Evolutionary conservation across 2,329 filamentous ascomycete genomes (phyloP), one percentile per base, ranked within the genome.

Genomic region (Colletotrichum tabaci): DNA sequence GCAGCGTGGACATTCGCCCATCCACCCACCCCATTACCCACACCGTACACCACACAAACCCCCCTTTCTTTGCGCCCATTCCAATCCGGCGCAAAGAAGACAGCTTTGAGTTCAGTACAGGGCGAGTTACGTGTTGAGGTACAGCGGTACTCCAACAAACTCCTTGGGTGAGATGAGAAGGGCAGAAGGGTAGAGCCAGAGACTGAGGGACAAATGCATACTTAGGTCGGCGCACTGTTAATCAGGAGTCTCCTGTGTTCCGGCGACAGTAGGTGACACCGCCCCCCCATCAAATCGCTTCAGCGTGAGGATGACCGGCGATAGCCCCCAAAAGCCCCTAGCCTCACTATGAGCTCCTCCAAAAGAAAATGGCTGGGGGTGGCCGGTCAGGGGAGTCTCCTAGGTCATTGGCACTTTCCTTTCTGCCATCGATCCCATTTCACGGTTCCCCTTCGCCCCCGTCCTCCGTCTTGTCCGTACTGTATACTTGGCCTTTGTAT

Each of bases 281-380:
- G 55, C 55, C 58, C 66, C 65, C 66, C 65, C 68, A 58, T 65
- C 68, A 49, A 63, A 67, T 65, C 35, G 53, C 68, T 71, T 42
- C 61, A 60, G 65, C 52, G 65, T 60, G 65, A 71, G 64, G 26
- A 68, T 63, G 68, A 35, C 64, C 68, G 68, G 65, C 65, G 53
- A 69, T 71, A 58, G 65, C 65, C 68, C 68, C 68, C 65, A 60
- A 68, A 71, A 71, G 46, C 52, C 65, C 58, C 66, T 64, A 64
- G 65, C 53, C 38, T 71, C 6, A 26, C 65, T 42, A 40, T 50
- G 18, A 62, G 38, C 38, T 40, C 38, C 47, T 44, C 23, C 49
- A 35, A 38, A 38, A 35, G 8, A 9, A 53, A 13, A 44, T 47
- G 58, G 21, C 53, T 46, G 35, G 67, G 63, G 42, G 56, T 23